Evolutionary conservation across 140 eudicot genomes (phyloP).

Genomic region (Stevia rebaudiana): DNA sequence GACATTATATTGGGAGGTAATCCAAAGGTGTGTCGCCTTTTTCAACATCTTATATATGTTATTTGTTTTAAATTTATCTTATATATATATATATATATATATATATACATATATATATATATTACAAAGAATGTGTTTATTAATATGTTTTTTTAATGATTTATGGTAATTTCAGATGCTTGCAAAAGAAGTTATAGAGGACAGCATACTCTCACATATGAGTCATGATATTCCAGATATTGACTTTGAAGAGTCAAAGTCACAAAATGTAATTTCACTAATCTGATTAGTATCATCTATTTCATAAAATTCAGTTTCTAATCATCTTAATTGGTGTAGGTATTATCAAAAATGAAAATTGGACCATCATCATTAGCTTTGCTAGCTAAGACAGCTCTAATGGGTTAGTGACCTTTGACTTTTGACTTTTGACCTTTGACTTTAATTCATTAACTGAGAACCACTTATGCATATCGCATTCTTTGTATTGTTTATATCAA

Average conservation of each 20-base stretch:
- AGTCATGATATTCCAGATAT: constrained; percentile 47
- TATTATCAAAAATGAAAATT: constrained; percentile 66
- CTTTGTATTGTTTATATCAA: constrained; percentile 8
- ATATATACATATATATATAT: too few species aligned
- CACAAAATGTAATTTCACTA: constrained; percentile 48
- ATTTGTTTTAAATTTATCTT: not conserved
- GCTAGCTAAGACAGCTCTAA: constrained; percentile 70
- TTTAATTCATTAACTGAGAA: constrained; percentile 3
- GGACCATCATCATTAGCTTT: constrained; percentile 82
- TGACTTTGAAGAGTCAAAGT: constrained; percentile 54
- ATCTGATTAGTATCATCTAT: constrained; percentile 11
- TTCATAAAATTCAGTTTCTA: constrained; percentile 1
- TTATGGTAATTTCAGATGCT: constrained; percentile 58
- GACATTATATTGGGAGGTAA: constrained; percentile 98
- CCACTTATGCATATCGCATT: not conserved
- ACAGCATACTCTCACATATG: constrained; percentile 60
- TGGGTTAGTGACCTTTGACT: constrained; percentile 55
- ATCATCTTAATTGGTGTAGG: constrained; percentile 38
- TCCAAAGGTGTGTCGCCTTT: constrained; percentile 60
- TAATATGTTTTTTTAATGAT: not conserved
- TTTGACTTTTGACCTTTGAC: constrained; percentile 12
- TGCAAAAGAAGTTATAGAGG: constrained; percentile 84
- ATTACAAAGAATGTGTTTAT: not conserved
- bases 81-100: too few species aligned
- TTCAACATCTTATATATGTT: not conserved